Percentiles rank a stretch among this genome's conserved stretches.
Evolutionary conservation across 768 basidiomycete genomes (phyloP).

Genomic region (Suillus placidus): DNA sequence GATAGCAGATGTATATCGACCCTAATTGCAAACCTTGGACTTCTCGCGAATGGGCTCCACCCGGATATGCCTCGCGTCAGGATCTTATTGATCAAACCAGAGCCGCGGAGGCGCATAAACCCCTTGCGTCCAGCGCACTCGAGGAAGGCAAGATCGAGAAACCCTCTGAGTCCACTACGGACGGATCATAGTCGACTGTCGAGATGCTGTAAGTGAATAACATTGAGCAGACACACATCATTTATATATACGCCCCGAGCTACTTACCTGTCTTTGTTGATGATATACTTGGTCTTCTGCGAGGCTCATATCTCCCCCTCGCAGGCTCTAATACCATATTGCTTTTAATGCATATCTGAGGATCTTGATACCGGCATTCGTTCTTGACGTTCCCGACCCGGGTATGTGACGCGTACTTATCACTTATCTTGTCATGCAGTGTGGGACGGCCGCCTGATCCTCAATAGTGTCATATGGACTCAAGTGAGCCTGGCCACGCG

Average conservation of each 20-base stretch:
- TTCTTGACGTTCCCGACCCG: background rate
- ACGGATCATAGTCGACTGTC: background rate
- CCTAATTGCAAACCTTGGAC: conserved; percentile 69
- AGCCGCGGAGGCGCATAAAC: conserved; percentile 42
- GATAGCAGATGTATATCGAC: conserved; percentile 61
- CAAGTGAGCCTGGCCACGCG: background rate
- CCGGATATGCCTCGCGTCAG: conserved; percentile 50
- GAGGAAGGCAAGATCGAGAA: conserved; percentile 33
- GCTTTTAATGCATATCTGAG: background rate
- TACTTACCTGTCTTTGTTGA: background rate
- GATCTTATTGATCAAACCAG: conserved; percentile 48
- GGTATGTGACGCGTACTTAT: background rate
- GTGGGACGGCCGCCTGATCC: background rate
- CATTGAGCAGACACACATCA: background rate
- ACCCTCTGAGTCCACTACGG: background rate
- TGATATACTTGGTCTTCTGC: background rate
- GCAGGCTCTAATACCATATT: background rate
- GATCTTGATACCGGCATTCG: background rate
- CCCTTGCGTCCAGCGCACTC: conserved; percentile 24
- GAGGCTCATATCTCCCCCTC: background rate
- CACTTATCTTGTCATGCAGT: background rate
- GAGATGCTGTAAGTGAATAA: background rate
- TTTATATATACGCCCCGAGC: background rate
- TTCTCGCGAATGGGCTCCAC: conserved; percentile 59
- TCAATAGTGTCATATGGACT: background rate